Evolutionary conservation across 2,329 filamentous ascomycete genomes (phyloP).

Genomic region (Chalaropsis ovoidea): DNA sequence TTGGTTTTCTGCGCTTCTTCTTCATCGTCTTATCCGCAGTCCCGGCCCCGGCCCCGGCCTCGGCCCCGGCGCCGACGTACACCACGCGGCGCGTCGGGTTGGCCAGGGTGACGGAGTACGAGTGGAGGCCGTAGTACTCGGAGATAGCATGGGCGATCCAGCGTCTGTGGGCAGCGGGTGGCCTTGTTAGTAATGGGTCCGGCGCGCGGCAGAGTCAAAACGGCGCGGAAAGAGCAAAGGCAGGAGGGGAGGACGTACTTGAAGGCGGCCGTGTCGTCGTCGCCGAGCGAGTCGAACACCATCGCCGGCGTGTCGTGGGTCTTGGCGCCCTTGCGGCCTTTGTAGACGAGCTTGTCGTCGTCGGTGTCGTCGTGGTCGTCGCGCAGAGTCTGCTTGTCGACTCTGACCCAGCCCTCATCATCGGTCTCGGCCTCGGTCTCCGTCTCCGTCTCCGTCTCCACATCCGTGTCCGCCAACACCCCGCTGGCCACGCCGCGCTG

Average conservation of each 20-base stretch:
- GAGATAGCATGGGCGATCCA: conserved; percentile 92
- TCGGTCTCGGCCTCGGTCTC: conserved; percentile 44
- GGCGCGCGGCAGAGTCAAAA: conserved; percentile 12
- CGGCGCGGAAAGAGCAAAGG: too few species aligned
- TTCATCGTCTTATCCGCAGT: neutral
- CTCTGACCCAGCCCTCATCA: conserved; percentile 88
- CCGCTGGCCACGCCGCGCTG: conserved; percentile 29
- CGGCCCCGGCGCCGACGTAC: conserved; percentile 66
- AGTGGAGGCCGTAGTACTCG: conserved; percentile 80
- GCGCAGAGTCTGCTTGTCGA: conserved; percentile 52
- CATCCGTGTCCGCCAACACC: conserved; percentile 22
- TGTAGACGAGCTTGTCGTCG: neutral
- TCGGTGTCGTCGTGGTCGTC: conserved; percentile 27
- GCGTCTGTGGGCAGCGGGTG: conserved; percentile 44
- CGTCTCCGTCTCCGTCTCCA: conserved; percentile 27
- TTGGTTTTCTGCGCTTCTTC: conserved; percentile 36
- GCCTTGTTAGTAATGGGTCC: conserved; percentile 14
- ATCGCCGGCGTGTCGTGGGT: conserved; percentile 44
- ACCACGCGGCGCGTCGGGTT: conserved; percentile 65
- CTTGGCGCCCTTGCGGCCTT: neutral
- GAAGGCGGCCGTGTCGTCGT: conserved; percentile 68
- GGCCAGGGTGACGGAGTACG: conserved; percentile 65
- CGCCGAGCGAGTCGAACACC: conserved; percentile 69
- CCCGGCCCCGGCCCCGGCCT: neutral
- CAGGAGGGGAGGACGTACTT: conserved; percentile 47